Conservation (phyloP, 139 green algal genomes). For the Chlamydomonas asymmetrica region DNA sequence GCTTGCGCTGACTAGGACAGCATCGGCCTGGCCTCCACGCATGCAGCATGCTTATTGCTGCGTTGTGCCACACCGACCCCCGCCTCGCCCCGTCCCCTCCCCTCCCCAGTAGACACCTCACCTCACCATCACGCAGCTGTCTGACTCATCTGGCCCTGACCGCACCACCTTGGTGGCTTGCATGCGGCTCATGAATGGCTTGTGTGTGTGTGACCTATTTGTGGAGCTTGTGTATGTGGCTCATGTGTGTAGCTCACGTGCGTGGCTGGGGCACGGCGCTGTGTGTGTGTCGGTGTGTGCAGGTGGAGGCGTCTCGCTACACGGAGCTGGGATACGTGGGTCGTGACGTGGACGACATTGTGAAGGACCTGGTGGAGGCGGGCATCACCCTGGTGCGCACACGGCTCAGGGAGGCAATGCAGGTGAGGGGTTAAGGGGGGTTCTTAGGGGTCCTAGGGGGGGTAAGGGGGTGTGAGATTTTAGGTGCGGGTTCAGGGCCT, state of each 20-base stretch:
- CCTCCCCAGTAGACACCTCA: not conserved
- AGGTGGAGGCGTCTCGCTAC: conserved; percentile 97
- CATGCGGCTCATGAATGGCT: not conserved
- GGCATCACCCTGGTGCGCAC: conserved; percentile 75
- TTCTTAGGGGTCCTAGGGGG: no score
- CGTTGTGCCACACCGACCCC: no score
- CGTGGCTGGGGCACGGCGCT: no score
- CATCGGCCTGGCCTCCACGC: no score
- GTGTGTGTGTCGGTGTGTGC: not conserved
- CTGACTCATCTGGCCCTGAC: not conserved
- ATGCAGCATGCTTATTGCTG: no score
- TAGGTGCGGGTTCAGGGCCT: no score
- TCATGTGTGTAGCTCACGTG: not conserved
- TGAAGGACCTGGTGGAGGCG: conserved; percentile 90
- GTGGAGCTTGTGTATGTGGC: not conserved
- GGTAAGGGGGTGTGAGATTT: no score
- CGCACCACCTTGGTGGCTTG: not conserved
- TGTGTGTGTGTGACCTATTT: not conserved
- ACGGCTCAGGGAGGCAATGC: conserved; percentile 32
- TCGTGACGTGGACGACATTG: conserved; percentile 95
- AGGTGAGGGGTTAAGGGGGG: conserved; percentile 4
- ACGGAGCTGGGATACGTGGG: conserved; percentile 98
- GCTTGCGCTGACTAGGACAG: no score
- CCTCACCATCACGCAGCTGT: not conserved
- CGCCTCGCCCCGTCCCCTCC: no score